A percentile compares a stretch with the other conserved stretches of the same genome.
Evolutionary conservation across 208 protist genomes (phyloP).

Genomic region (Trypanosoma scelopori): DNA sequence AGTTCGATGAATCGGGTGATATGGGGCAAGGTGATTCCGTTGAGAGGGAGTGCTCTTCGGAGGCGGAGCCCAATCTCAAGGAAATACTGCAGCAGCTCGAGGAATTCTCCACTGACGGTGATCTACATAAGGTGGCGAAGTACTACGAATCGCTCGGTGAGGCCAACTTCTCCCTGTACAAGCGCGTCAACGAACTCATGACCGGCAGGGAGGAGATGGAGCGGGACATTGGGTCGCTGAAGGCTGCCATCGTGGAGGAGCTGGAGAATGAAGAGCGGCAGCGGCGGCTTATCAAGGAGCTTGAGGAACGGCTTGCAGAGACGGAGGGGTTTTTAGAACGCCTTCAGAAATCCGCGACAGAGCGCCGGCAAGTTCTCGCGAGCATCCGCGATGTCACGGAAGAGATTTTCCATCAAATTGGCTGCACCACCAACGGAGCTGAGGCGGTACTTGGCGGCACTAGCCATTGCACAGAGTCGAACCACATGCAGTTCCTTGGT

Average conservation of each 20-base stretch:
- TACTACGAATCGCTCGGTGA: slow-evolving; percentile 92
- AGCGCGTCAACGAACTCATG: slow-evolving; percentile 95
- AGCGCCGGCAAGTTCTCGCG: slow-evolving; percentile 62
- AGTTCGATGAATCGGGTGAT: slow-evolving; percentile 23
- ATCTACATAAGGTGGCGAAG: slow-evolving; percentile 83
- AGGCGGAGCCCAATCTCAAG: slow-evolving; percentile 42
- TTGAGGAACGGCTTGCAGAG: slow-evolving; percentile 85
- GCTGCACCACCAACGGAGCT: slow-evolving; percentile 42
- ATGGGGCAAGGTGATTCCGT: slow-evolving; percentile 28
- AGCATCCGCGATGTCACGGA: slow-evolving; percentile 70
- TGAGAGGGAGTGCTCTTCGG: slow-evolving; percentile 18
- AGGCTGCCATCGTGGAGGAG: slow-evolving; percentile 82
- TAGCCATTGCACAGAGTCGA: slow-evolving; percentile 76
- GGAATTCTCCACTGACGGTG: slow-evolving; percentile 73
- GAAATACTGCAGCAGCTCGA: slow-evolving; percentile 84
- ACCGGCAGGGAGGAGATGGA: slow-evolving; percentile 85
- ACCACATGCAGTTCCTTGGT: slow-evolving; percentile 85
- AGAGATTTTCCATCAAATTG: slow-evolving; percentile 73
- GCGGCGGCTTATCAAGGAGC: slow-evolving; percentile 75
- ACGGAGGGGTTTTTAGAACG: slow-evolving; percentile 84
- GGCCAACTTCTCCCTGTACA: slow-evolving; percentile 96
- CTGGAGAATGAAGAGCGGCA: slow-evolving; percentile 71
- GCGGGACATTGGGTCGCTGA: slow-evolving; percentile 86
- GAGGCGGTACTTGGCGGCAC: slow-evolving; percentile 16
- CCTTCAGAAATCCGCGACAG: slow-evolving; percentile 44